Base-by-base conservation (phyloP, 2,329 filamentous ascomycete genomes). In the Fusarium fujikuroi region DNA sequence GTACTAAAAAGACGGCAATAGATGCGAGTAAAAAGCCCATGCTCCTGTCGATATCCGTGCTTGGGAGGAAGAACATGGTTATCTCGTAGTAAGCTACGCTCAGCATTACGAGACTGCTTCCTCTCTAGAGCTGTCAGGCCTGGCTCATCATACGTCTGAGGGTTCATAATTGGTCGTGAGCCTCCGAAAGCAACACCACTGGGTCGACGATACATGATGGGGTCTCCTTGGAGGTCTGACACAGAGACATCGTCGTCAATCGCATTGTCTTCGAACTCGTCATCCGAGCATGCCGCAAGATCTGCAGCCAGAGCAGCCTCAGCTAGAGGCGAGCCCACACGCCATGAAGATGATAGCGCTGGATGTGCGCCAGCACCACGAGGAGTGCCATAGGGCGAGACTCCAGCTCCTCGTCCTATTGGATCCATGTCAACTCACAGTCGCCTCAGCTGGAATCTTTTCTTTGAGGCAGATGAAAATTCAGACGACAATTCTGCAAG, bases 151-250 rank as follows among this genome's bases (percentile, higher is more conserved):
- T 83, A 66, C 15, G 79, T 79, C 53, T 86, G 85, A 9, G 90
- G 89, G 32, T 93, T 88, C 66, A 97, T 86, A 9, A 92, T 89
- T 7, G 92, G 91, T 60, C 94, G 87, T 3, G 90, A 88, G 30
- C 92, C 91, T 18, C 92, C 92, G 67, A 89, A 93, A 36, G 92
- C 91, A 47, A 96, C 91, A 78, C 92, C 92, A 74, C 91, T 93
- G 2, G 94, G 93, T 50, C 94, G 89, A 62, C 93, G 90, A 83
- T 96, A 97, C 75, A 86, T 87, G 79, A 81, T 84, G 62, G 84
- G 87, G n/a, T 83, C 83, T 23, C 79, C 77, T 16, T 83, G 83
- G 49, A 85, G 78, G 56, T 84, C 79, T 58, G 79, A 74, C 9
- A 81, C 82, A 5, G 76, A 75, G 34, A 75, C 77, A 21, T 80